Conservation (phyloP, 1,284 basidiomycete species). For the Schizophyllum commune region DNA sequence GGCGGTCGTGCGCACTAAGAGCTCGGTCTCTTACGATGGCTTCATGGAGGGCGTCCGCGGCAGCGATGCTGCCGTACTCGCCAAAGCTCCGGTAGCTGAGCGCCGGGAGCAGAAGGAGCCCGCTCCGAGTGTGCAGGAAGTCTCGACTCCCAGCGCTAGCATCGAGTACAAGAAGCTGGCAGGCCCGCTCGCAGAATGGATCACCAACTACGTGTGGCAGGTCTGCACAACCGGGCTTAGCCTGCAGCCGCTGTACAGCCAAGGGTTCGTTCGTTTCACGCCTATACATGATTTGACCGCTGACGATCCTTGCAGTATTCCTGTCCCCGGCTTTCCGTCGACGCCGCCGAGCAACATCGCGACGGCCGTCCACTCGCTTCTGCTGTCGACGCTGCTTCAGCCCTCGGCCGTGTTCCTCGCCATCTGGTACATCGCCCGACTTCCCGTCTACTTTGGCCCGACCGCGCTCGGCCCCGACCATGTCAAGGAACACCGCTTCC, state of each 20-base stretch:
- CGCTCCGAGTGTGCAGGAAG: constrained; percentile 23
- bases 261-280: not conserved
- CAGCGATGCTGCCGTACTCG: not conserved
- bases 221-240: constrained; percentile 61
- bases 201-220: constrained; percentile 72
- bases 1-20: constrained; percentile 41
- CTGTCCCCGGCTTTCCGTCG: not conserved
- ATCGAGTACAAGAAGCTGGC: constrained; percentile 59
- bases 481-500: constrained; percentile 54
- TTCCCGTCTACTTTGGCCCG: constrained; percentile 63
- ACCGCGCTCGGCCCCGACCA: constrained; percentile 34
- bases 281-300: not conserved
- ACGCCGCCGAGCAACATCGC: constrained; percentile 46
- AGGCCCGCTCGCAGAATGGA: constrained; percentile 70
- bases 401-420: constrained; percentile 75
- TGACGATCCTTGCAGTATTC: not conserved
- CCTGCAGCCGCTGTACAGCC: constrained; percentile 39
- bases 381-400: constrained; percentile 74
- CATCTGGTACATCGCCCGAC: constrained; percentile 74
- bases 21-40: constrained; percentile 14
- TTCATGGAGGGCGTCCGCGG: not conserved
- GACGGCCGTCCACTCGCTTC: constrained; percentile 60
- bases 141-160: constrained; percentile 45
- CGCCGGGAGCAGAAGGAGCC: constrained; percentile 15
- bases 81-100: constrained; percentile 9